These are phyloP conservation scores for Pelagomonas calceolata DNA, from an alignment of 108 stramenopile species.

Conservation along the genomic window DNA sequence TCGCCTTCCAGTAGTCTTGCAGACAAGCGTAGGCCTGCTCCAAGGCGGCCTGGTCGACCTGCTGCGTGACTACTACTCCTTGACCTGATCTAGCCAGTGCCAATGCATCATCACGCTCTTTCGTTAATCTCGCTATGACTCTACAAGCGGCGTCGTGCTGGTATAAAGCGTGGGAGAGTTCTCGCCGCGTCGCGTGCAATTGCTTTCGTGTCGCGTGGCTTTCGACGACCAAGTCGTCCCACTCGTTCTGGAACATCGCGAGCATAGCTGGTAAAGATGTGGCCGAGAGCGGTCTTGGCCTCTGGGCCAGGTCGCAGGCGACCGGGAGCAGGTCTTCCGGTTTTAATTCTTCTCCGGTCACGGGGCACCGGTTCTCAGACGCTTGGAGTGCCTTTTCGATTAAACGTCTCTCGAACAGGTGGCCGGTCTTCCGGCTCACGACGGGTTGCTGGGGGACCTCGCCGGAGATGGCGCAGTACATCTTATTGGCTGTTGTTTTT, in stretches of 20 bases:
- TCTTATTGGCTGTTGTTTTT: too few species aligned
- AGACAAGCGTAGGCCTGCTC: too few species aligned
- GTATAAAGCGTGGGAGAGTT: constrained; percentile 76
- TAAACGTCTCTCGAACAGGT: constrained; percentile 19
- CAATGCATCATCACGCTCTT: constrained; percentile 64
- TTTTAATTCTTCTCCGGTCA: constrained; percentile 5
- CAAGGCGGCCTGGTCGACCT: too few species aligned
- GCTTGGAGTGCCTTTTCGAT: constrained; percentile 7
- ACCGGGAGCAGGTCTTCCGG: background rate
- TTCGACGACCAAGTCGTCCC: constrained; percentile 75
- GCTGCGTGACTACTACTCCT: too few species aligned
- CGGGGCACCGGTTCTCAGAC: constrained; percentile 4
- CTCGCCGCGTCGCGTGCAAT: constrained; percentile 69
- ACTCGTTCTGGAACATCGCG: constrained; percentile 59
- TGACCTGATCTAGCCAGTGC: too few species aligned
- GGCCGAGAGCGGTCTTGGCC: constrained; percentile 9
- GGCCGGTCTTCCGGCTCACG: constrained; percentile 10
- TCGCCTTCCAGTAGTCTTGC: constrained; percentile 41
- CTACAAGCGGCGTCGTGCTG: constrained; percentile 90
- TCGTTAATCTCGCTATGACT: constrained; percentile 72
- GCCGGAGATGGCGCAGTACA: constrained; percentile 21
- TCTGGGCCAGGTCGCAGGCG: background rate
- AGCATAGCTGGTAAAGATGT: constrained; percentile 56
- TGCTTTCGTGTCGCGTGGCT: constrained; percentile 64
- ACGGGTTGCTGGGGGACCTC: constrained; percentile 28